Evolutionary conservation across 2,329 filamentous ascomycete genomes (phyloP).

Genomic region (Emmonsiellopsis sp.): DNA sequence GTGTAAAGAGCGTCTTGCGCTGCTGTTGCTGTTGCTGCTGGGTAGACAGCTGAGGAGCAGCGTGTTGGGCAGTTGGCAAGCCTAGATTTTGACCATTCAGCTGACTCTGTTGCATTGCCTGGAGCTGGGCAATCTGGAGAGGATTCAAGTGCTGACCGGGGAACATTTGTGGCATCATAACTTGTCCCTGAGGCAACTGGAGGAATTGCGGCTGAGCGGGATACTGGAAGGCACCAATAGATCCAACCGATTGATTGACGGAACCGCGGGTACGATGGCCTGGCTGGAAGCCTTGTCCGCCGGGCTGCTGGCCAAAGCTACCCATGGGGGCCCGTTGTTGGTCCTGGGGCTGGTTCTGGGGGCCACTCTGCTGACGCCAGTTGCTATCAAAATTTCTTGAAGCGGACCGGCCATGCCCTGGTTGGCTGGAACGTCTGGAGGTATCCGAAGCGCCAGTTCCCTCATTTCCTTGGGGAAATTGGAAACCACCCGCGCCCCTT

Average conservation of each 20-base stretch:
- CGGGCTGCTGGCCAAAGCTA: constrained; percentile 60
- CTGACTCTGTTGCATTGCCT: constrained; percentile 60
- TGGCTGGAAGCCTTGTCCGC: constrained; percentile 69
- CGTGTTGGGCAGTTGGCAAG: constrained; percentile 60
- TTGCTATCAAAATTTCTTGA: constrained; percentile 97
- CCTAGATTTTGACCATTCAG: constrained; percentile 68
- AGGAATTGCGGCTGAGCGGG: constrained; percentile 77
- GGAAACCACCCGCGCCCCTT: constrained; percentile 62
- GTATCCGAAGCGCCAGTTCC: constrained; percentile 38
- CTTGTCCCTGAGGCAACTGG: constrained; percentile 72
- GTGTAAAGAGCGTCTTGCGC: constrained; percentile 96
- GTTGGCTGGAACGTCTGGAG: constrained; percentile 29
- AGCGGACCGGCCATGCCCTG: constrained; percentile 66
- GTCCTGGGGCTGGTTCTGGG: constrained; percentile 36
- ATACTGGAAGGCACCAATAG: constrained; percentile 82
- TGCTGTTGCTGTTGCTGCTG: constrained; percentile 73
- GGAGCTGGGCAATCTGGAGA: constrained; percentile 69
- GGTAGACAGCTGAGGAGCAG: constrained; percentile 50
- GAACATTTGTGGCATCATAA: constrained; percentile 73
- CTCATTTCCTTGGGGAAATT: constrained; percentile 51
- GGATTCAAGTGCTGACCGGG: constrained; percentile 67
- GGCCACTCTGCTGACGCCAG: constrained; percentile 74
- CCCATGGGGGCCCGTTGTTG: constrained; percentile 49
- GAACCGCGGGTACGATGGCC: constrained; percentile 81
- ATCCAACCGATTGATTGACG: constrained; percentile 74